Conservation (phyloP, 805 yeast species). For the Myxozyma neotropica region DNA sequence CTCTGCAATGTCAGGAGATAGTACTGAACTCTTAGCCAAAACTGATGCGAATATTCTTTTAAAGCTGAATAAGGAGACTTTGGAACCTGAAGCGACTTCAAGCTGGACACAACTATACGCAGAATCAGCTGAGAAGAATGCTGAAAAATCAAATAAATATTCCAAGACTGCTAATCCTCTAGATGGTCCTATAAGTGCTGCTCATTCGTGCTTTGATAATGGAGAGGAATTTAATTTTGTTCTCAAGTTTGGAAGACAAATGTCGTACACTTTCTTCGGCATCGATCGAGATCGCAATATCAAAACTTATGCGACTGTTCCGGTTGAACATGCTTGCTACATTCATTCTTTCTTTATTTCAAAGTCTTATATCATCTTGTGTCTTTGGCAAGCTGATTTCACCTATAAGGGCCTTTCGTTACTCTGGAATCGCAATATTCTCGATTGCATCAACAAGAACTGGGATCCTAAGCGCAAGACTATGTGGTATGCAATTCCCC, state of each 20-base stretch:
- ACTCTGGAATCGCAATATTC: slow-evolving; percentile 13
- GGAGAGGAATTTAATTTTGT: slow-evolving; percentile 15
- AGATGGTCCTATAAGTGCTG: slow-evolving; percentile 12
- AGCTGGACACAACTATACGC: slow-evolving; percentile 5
- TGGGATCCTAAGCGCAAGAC: slow-evolving; percentile 8
- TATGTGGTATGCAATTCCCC: slow-evolving; percentile 15
- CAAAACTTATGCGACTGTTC: slow-evolving; percentile 6
- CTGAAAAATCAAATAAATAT: background rate
- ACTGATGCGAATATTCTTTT: slow-evolving; percentile 10
- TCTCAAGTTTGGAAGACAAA: slow-evolving; percentile 2
- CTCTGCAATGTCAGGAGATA: slow-evolving; percentile 7
- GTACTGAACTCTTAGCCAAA: slow-evolving; percentile 4
- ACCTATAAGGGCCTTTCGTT: slow-evolving; percentile 13
- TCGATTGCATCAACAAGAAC: slow-evolving; percentile 6
- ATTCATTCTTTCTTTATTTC: slow-evolving; percentile 19
- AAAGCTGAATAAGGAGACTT: slow-evolving; percentile 6
- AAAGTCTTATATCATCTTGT: slow-evolving; percentile 11
- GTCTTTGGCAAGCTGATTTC: slow-evolving; percentile 19
- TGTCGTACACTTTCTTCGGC: slow-evolving; percentile 9
- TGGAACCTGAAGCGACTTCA: slow-evolving; percentile 7
- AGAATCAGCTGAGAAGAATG: too few species aligned
- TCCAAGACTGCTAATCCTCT: background rate
- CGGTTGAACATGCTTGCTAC: slow-evolving; percentile 2
- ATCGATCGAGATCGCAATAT: background rate
- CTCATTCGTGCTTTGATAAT: slow-evolving; percentile 18